phyloP scores from a whole-genome alignment of 768 basidiomycete genomes.

The Termitomyces sp. region DNA sequence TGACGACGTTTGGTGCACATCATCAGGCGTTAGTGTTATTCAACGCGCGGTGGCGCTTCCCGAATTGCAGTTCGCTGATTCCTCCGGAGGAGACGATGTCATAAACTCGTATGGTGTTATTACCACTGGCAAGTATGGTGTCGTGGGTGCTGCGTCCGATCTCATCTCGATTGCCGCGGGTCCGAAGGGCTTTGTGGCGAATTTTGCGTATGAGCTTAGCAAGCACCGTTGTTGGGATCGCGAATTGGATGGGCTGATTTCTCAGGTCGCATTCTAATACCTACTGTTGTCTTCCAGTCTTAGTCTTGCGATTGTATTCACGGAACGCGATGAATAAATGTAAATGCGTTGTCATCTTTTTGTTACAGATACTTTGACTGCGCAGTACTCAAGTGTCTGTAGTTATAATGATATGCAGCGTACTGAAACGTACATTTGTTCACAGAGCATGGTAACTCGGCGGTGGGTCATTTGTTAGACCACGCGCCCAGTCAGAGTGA shows the following conservation, averaged over 20 bases:
- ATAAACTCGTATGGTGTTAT: slow-evolving; percentile 58
- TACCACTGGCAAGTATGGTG: slow-evolving; percentile 49
- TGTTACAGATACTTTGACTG: too few relatives aligned
- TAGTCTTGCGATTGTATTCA: background rate
- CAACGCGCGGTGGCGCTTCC: slow-evolving; percentile 41
- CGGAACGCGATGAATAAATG: background rate
- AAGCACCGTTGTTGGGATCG: slow-evolving; percentile 62
- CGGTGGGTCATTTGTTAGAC: slow-evolving; percentile 14
- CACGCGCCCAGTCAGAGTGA: slow-evolving; percentile 10
- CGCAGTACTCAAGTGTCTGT: background rate
- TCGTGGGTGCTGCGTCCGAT: slow-evolving; percentile 35
- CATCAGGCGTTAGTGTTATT: slow-evolving; percentile 45
- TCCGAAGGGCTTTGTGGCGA: slow-evolving; percentile 49
- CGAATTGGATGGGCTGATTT: slow-evolving; percentile 52
- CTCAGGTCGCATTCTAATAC: slow-evolving; percentile 41
- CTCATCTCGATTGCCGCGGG: slow-evolving; percentile 35
- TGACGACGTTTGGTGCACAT: background rate
- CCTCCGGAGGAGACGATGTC: slow-evolving; percentile 35
- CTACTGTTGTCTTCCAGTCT: background rate
- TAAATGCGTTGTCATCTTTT: background rate
- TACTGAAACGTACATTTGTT: background rate
- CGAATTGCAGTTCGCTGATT: slow-evolving; percentile 35
- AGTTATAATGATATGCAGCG: too few relatives aligned
- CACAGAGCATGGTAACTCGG: slow-evolving; percentile 7
- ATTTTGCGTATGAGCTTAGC: slow-evolving; percentile 60